Evolutionary conservation across 176 grass and related monocot genomes (phyloP).

Genomic region (Oryza glaberrima): DNA sequence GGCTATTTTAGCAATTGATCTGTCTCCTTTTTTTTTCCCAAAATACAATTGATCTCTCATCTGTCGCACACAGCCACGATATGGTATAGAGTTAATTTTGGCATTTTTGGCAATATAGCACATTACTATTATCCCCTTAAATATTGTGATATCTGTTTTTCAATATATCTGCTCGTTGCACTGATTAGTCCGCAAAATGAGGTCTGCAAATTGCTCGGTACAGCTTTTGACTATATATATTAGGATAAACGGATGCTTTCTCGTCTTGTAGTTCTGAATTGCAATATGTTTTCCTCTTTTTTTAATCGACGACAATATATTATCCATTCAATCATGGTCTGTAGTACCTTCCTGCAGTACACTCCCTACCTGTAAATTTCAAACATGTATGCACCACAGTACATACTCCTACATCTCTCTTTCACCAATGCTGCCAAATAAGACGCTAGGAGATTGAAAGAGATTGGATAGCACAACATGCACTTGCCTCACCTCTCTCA

Average conservation of each 20-base stretch:
- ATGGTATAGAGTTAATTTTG: background rate
- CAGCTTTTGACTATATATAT: background rate
- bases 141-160: background rate
- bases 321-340: background rate
- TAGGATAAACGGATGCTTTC: background rate
- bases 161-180: background rate
- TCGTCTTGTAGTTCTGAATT: no score
- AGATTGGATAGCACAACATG: background rate
- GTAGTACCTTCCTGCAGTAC: background rate
- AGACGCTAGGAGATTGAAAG: conserved; percentile 18
- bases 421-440: conserved; percentile 8
- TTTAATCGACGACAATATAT: background rate
- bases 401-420: background rate
- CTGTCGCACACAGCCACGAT: background rate
- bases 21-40: background rate
- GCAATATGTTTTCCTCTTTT: background rate
- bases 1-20: background rate
- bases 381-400: background rate
- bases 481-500: background rate
- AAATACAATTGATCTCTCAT: background rate
- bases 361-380: background rate
- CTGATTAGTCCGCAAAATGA: background rate
- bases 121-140: background rate
- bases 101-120: background rate
- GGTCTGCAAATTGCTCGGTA: background rate